These are phyloP conservation scores for Kodamaea jinghongensis DNA, from an alignment of 805 yeast genomes.

Conservation along the genomic window DNA sequence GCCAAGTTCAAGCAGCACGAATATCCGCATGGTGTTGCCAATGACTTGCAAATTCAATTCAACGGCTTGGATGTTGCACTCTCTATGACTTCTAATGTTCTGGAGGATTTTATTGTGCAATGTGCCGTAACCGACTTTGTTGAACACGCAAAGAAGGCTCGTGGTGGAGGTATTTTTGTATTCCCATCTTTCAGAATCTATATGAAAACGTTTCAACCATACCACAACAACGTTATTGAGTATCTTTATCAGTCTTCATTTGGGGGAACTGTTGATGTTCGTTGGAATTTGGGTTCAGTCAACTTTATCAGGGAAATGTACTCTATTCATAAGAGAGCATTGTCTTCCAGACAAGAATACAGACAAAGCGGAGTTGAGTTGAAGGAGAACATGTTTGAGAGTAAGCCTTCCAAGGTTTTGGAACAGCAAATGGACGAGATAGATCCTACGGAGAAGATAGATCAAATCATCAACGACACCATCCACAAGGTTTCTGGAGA, in stretches of 20 bases:
- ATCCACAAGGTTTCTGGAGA: slow-evolving; percentile 34
- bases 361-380: slow-evolving; percentile 29
- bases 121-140: slow-evolving; percentile 57
- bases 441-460: slow-evolving; percentile 26
- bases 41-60: slow-evolving; percentile 58
- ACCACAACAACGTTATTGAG: slow-evolving; percentile 53
- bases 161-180: slow-evolving; percentile 76
- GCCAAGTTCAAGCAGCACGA: slow-evolving; percentile 53
- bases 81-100: slow-evolving; percentile 52
- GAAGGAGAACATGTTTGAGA: slow-evolving; percentile 23
- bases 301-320: slow-evolving; percentile 91
- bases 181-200: slow-evolving; percentile 73
- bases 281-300: slow-evolving; percentile 93
- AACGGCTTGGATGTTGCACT: slow-evolving; percentile 66
- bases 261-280: slow-evolving; percentile 85
- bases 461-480: slow-evolving; percentile 37
- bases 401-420: slow-evolving; percentile 12
- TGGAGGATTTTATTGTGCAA: slow-evolving; percentile 46
- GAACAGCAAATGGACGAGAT: slow-evolving; percentile 15
- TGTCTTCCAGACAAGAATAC: slow-evolving; percentile 53
- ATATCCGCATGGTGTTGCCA: slow-evolving; percentile 44
- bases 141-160: slow-evolving; percentile 51
- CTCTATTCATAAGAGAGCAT: slow-evolving; percentile 75
- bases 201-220: slow-evolving; percentile 72
- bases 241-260: slow-evolving; percentile 69